These are phyloP conservation scores for Amphibolis antarctica DNA, from an alignment of 106 monocot species.

Conservation along the genomic window DNA sequence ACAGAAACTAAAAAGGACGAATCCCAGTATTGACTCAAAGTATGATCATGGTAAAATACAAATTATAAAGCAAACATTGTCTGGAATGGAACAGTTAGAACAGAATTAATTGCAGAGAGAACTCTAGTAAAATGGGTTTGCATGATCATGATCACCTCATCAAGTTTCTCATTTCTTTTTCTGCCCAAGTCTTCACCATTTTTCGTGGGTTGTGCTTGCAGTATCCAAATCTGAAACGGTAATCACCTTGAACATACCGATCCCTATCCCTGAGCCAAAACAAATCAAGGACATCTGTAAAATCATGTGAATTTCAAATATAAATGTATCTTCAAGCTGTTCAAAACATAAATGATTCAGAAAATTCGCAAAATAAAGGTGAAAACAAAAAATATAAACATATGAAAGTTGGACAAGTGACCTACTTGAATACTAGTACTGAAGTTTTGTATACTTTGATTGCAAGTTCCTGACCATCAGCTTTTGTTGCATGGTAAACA, in stretches of 20 bases:
- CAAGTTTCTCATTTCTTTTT: slow-evolving; percentile 97
- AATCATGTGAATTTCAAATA: background rate
- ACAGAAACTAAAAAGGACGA: too few relatives aligned
- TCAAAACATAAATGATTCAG: background rate
- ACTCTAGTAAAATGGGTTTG: background rate
- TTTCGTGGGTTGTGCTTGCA: slow-evolving; percentile 93
- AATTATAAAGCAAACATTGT: background rate
- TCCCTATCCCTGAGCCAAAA: slow-evolving; percentile 64
- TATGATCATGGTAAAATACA: background rate
- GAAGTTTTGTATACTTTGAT: slow-evolving; percentile 99
- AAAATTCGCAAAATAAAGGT: background rate
- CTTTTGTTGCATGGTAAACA: slow-evolving; percentile 95
- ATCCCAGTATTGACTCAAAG: background rate
- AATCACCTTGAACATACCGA: slow-evolving; percentile 97
- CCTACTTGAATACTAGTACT: slow-evolving; percentile 99
- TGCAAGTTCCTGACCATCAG: slow-evolving; percentile 84
- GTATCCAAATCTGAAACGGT: slow-evolving; percentile 90
- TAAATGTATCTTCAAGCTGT: background rate
- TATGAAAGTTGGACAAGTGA: background rate
- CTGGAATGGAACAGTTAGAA: background rate
- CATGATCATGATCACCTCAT: slow-evolving; percentile 29
- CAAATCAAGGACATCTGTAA: background rate
- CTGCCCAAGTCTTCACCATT: slow-evolving; percentile 99
- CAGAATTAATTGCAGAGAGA: background rate
- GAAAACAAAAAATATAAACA: background rate